Conservation (phyloP, 495 filamentous ascomycete genomes). For the Penicillium lagena region DNA sequence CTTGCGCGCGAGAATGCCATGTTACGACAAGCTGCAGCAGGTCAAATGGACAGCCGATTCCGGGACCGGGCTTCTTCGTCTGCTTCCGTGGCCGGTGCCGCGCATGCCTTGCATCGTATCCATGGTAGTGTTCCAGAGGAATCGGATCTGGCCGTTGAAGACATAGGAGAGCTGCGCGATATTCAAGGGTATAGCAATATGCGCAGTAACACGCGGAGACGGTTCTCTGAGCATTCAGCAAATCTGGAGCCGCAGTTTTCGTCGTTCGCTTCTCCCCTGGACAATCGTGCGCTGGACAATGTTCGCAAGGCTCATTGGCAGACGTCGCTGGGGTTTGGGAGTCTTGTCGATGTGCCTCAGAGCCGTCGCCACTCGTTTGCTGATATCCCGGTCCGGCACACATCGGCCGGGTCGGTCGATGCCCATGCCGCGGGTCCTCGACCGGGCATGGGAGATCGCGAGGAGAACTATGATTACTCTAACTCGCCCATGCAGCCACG, state of each 20-base stretch:
- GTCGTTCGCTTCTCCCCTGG: conserved; percentile 45
- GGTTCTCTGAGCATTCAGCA: conserved; percentile 58
- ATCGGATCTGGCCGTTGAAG: conserved; percentile 59
- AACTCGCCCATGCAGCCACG: conserved; percentile 7
- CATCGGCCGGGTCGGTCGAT: conserved; percentile 62
- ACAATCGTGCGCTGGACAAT: conserved; percentile 70
- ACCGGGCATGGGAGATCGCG: conserved; percentile 27
- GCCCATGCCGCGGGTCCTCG: conserved; percentile 23
- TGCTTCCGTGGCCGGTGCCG: conserved; percentile 43
- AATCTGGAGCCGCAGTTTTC: conserved; percentile 47
- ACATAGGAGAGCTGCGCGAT: conserved; percentile 58
- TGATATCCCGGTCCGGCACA: conserved; percentile 66
- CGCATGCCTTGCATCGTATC: conserved; percentile 52
- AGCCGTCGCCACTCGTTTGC: conserved; percentile 97
- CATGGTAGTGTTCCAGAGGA: conserved; percentile 64
- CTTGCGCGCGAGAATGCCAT: conserved; percentile 67
- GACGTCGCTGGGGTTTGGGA: conserved; percentile 74
- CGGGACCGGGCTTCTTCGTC: conserved; percentile 56
- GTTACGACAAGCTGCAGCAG: conserved; percentile 53
- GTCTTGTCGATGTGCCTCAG: conserved; percentile 64
- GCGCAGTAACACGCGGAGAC: conserved; percentile 41
- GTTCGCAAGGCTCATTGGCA: conserved; percentile 84
- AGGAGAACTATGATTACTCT: conserved; percentile 26
- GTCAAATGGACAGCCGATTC: conserved; percentile 54
- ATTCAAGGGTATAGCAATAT: conserved; percentile 42